Evolutionary conservation across 768 basidiomycete genomes (phyloP), one percentile per base, ranked within the genome.

Genomic region (Lentinula sp.): DNA sequence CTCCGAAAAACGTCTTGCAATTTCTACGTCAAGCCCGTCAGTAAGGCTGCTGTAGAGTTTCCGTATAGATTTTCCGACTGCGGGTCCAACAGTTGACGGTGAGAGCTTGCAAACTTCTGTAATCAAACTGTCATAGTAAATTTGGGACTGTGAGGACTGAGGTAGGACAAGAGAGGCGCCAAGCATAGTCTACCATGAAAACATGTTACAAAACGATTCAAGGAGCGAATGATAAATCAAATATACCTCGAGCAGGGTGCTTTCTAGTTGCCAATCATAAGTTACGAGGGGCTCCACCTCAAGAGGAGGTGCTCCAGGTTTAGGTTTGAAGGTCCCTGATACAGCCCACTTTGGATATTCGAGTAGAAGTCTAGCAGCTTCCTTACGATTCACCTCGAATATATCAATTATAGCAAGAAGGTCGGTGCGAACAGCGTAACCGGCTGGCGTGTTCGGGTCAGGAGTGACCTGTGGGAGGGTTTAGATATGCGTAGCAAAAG

Each of bases 71-170:
- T 98, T 94, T 62, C 97, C 97, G 18, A 99, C 93, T 1, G 95
- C 93, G 0, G 97, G 97, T 4, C 97, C 97, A 54, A 95, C 90
- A 2, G 94, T 96, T 6, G 83, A 80, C 0, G 96, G 95, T 0
- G 91, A 91, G n/a, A 95, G 77, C 70, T 97, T 96, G 76, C 95
- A 98, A 7, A 99, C 77, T 69, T 99, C 96, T 20, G 92, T 92
- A 61, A 98, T 89, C 58, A 98, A 78, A 3, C 90, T 78, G 62
- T 88, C 86, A 69, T 97, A 93, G 72, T 97, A 98, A 6, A 96
- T 77, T 0, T 90, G 77, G 69, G 90, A 90, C 67, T 88, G 84
- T 0, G 84, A 78, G 4, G 95, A 76, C 64, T 88, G 84, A 0
- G 97, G 96, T 8, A 97, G 77, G 18, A 89, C 70, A 65, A 96